phyloP scores from a whole-genome alignment of 371 early-diverging fungal species.

The Apophysomyces variabilis region DNA sequence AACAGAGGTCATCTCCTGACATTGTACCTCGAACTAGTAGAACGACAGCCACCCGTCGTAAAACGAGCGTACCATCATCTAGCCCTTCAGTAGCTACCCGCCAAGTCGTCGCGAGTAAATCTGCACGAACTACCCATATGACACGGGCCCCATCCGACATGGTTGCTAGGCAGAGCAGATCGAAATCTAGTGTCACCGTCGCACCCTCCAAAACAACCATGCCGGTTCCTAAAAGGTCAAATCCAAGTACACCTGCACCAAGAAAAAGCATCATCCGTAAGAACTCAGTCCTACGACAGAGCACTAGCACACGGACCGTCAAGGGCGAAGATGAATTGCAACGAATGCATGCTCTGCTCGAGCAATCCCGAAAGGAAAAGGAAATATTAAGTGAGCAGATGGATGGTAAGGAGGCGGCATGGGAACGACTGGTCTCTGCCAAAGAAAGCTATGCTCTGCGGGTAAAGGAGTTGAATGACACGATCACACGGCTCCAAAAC shows the following conservation, averaged over 20 bases:
- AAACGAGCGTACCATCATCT: constrained; percentile 10
- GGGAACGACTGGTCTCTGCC: constrained; percentile 39
- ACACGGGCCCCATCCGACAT: not conserved
- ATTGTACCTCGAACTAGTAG: constrained; percentile 11
- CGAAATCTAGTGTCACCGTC: constrained; percentile 1
- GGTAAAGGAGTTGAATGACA: constrained; percentile 37
- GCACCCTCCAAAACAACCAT: not conserved
- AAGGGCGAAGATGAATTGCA: constrained; percentile 18
- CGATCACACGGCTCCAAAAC: constrained; percentile 28
- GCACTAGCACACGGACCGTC: constrained; percentile 10
- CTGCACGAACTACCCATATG: constrained; percentile 10
- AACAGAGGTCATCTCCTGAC: not conserved
- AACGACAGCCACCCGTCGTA: constrained; percentile 6
- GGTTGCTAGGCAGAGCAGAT: constrained; percentile 7
- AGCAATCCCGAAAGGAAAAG: constrained; percentile 32
- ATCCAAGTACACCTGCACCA: not conserved
- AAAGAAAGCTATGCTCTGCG: constrained; percentile 48
- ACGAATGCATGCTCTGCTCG: constrained; percentile 23
- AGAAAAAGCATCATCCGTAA: constrained; percentile 13
- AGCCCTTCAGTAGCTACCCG: not conserved
- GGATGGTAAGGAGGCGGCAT: constrained; percentile 41
- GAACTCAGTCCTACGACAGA: constrained; percentile 2
- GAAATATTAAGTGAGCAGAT: constrained; percentile 31
- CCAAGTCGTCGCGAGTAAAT: constrained; percentile 1
- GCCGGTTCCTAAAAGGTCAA: not conserved